Evolutionary conservation across 768 basidiomycete species (phyloP).

Genomic region (Suillus occidentalis): DNA sequence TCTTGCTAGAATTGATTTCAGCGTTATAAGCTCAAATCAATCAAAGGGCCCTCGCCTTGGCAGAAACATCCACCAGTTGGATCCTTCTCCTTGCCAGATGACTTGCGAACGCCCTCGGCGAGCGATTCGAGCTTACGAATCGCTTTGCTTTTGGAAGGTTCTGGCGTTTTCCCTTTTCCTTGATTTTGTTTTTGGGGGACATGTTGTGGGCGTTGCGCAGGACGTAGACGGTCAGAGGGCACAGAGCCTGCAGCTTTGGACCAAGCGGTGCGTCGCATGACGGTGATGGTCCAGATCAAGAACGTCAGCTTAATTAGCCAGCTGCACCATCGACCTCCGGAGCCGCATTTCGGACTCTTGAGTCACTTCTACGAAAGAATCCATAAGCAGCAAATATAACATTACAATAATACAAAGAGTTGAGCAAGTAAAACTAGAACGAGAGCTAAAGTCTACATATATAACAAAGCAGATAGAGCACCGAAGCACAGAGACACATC

Average conservation of each 20-base stretch:
- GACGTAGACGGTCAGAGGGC: conserved; percentile 53
- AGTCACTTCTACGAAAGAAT: neutral
- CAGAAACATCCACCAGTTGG: conserved; percentile 71
- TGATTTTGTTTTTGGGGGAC: conserved; percentile 28
- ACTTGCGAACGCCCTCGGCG: conserved; percentile 37
- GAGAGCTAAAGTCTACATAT: conserved; percentile 6
- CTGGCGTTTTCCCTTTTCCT: conserved; percentile 37
- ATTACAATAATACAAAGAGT: neutral
- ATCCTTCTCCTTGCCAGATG: conserved; percentile 43
- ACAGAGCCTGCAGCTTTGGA: conserved; percentile 41
- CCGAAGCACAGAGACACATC: conserved; percentile 10
- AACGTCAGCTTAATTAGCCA: neutral
- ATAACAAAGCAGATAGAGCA: conserved; percentile 15
- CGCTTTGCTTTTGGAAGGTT: conserved; percentile 46
- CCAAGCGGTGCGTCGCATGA: conserved; percentile 16
- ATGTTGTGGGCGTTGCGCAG: conserved; percentile 12
- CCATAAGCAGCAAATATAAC: neutral
- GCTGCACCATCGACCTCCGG: neutral
- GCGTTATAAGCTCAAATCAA: neutral
- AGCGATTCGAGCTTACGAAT: conserved; percentile 50
- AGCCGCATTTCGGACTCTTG: neutral
- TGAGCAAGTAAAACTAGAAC: neutral
- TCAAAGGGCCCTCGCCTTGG: conserved; percentile 43
- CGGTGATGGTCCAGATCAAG: neutral
- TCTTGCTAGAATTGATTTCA: conserved; percentile 42